phyloP scores from a whole-genome alignment of 495 filamentous ascomycete species.

The Glarea lozoyensis region DNA sequence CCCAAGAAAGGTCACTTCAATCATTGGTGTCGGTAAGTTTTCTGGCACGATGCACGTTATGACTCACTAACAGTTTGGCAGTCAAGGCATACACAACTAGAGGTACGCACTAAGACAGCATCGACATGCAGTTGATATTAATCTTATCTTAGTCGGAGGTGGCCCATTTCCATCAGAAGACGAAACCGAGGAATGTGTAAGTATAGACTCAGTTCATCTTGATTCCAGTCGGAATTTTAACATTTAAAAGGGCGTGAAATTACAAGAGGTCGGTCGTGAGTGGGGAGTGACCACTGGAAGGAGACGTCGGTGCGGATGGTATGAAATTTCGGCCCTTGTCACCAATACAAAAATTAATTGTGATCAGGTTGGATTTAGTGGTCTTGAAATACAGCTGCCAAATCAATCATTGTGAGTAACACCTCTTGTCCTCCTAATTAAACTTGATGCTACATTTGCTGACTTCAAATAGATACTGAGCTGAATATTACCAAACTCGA shows the following conservation, averaged over 20 bases:
- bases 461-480: neutral
- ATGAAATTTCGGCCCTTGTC: too few relatives aligned
- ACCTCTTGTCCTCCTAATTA: neutral
- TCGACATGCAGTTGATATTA: too few relatives aligned
- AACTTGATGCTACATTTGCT: neutral
- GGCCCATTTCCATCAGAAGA: slow-evolving; percentile 85
- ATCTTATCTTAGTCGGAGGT: slow-evolving; percentile 66
- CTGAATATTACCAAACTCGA: slow-evolving; percentile 88
- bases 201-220: too few relatives aligned
- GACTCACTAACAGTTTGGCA: too few relatives aligned
- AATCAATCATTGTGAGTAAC: slow-evolving; percentile 7
- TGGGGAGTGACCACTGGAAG: slow-evolving; percentile 73
- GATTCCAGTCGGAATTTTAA: neutral
- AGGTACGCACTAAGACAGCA: too few relatives aligned
- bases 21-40: slow-evolving; percentile 86
- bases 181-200: too few relatives aligned
- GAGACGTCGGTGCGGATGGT: slow-evolving; percentile 78
- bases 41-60: too few relatives aligned
- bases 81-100: too few relatives aligned
- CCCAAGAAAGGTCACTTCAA: slow-evolving; percentile 26
- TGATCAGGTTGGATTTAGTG: slow-evolving; percentile 85
- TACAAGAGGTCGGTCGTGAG: slow-evolving; percentile 36
- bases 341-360: too few relatives aligned
- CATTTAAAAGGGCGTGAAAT: slow-evolving; percentile 39
- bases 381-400: slow-evolving; percentile 69